Evolutionary conservation across 805 yeast genomes (phyloP).

Genomic region (Spathaspora gorwiae): DNA sequence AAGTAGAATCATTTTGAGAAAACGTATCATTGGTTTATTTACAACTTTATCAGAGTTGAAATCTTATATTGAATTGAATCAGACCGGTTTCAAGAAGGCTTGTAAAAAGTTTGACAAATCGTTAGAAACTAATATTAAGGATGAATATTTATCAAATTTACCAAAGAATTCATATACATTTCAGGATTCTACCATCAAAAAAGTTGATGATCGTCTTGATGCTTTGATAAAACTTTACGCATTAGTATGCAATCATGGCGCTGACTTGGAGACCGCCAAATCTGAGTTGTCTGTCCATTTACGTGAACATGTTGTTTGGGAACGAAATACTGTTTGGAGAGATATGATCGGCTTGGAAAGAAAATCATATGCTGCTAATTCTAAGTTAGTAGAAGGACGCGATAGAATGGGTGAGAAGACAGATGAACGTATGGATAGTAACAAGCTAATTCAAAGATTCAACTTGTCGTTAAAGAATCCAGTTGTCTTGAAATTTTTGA

Average conservation of each 20-base stretch:
- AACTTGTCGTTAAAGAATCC: conserved; percentile 31
- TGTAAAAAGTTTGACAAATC: conserved; percentile 52
- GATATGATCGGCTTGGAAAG: conserved; percentile 66
- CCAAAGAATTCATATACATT: conserved; percentile 40
- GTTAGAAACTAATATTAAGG: conserved; percentile 40
- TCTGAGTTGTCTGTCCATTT: conserved; percentile 54
- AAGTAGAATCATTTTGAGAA: conserved; percentile 44
- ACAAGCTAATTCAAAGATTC: conserved; percentile 10
- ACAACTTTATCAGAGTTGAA: conserved; percentile 46
- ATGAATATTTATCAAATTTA: conserved; percentile 42
- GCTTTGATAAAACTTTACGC: conserved; percentile 32
- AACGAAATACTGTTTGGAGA: conserved; percentile 53
- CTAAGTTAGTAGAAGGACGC: conserved; percentile 16
- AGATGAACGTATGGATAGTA: conserved; percentile 9
- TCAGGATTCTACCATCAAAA: conserved; percentile 24
- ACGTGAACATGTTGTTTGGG: conserved; percentile 54
- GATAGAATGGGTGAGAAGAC: conserved; percentile 12
- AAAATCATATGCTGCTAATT: conserved; percentile 68
- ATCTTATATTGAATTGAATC: conserved; percentile 47
- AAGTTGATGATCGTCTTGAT: conserved; percentile 29
- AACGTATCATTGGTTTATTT: conserved; percentile 40
- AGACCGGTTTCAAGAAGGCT: conserved; percentile 51
- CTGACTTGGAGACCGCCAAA: conserved; percentile 42
- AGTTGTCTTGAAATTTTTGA: conserved; percentile 36
- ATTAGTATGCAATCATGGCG: conserved; percentile 35